A percentile compares a stretch with the other conserved stretches of the same genome.
Evolutionary conservation across 2,329 filamentous ascomycete genomes (phyloP).

Genomic region (Claviceps monticola): DNA sequence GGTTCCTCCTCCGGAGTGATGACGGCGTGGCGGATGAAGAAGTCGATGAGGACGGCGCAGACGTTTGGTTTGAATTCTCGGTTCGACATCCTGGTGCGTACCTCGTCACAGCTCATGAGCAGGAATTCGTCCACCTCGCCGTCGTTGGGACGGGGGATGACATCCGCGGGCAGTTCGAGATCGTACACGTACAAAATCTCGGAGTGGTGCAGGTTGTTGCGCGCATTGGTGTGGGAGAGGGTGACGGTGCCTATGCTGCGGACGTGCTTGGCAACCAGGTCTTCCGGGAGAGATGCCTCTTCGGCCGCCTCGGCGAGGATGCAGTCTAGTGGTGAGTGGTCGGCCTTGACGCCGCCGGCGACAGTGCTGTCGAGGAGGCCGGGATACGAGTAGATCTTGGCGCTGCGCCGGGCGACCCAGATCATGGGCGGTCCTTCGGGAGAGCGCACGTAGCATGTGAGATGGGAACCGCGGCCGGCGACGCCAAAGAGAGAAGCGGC

Average conservation of each 20-base stretch:
- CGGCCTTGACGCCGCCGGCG: slow-evolving; percentile 59
- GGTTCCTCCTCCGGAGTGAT: slow-evolving; percentile 58
- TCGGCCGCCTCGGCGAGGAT: slow-evolving; percentile 59
- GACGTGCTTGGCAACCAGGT: slow-evolving; percentile 14
- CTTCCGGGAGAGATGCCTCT: slow-evolving; percentile 40
- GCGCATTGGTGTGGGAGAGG: slow-evolving; percentile 16
- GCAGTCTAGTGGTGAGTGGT: slow-evolving; percentile 51
- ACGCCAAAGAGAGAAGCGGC: slow-evolving; percentile 53
- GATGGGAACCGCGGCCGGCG: slow-evolving; percentile 49
- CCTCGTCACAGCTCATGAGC: slow-evolving; percentile 46
- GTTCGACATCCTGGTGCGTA: slow-evolving; percentile 45
- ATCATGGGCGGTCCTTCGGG: slow-evolving; percentile 36
- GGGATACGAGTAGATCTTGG: slow-evolving; percentile 57
- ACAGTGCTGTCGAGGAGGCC: slow-evolving; percentile 69
- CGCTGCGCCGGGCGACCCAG: slow-evolving; percentile 58
- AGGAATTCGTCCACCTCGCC: slow-evolving; percentile 67
- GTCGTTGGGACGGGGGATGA: slow-evolving; percentile 55
- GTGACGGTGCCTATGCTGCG: slow-evolving; percentile 21
- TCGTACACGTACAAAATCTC: slow-evolving; percentile 59
- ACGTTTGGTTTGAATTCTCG: slow-evolving; percentile 81
- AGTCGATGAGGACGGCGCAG: slow-evolving; percentile 64
- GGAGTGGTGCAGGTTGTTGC: slow-evolving; percentile 18
- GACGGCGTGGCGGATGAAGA: slow-evolving; percentile 64
- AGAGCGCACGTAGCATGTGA: slow-evolving; percentile 43
- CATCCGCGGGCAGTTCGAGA: slow-evolving; percentile 44